A percentile compares a stretch with the other conserved stretches of the same genome.
These are phyloP conservation scores for Rosa hybrid DNA, from an alignment of 331 rosid genomes.

Conservation along the genomic window DNA sequence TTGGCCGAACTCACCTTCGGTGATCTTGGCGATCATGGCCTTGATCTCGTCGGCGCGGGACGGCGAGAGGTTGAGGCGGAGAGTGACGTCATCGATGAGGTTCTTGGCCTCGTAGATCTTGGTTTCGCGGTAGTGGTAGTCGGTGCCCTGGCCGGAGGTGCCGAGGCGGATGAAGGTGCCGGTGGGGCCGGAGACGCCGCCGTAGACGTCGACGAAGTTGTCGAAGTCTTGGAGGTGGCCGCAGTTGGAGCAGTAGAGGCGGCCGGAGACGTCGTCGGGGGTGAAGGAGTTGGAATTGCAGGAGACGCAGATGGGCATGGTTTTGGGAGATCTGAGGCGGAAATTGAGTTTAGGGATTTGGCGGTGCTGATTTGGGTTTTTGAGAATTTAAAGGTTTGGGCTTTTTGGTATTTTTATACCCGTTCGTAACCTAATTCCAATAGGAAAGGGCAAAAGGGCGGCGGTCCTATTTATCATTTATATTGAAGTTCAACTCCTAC, in stretches of 20 bases:
- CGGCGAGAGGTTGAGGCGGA: conserved; percentile 42
- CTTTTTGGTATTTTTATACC: background rate
- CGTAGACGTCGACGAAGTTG: conserved; percentile 40
- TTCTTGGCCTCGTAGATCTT: conserved; percentile 49
- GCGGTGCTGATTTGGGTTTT: background rate
- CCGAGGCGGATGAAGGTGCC: conserved; percentile 65
- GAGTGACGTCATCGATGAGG: conserved; percentile 44
- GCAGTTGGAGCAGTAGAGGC: conserved; percentile 41
- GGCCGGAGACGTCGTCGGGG: conserved; percentile 46
- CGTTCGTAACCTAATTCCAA: background rate
- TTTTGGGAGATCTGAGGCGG: background rate
- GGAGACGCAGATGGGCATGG: conserved; percentile 32
- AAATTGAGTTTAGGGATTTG: background rate
- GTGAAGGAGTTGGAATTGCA: conserved; percentile 47
- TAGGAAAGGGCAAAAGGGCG: background rate
- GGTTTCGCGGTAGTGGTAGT: conserved; percentile 41
- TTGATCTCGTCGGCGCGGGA: conserved; percentile 36
- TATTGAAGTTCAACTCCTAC: too few relatives aligned
- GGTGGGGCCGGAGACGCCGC: conserved; percentile 16
- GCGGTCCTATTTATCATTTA: too few relatives aligned
- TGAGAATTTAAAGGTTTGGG: background rate
- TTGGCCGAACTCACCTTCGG: conserved; percentile 63
- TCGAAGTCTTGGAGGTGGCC: conserved; percentile 52
- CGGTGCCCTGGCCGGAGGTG: conserved; percentile 50
- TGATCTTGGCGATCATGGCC: conserved; percentile 47